These are phyloP conservation scores for Canavalia ensiformis DNA, from an alignment of 306 rosid species.

Conservation along the genomic window DNA sequence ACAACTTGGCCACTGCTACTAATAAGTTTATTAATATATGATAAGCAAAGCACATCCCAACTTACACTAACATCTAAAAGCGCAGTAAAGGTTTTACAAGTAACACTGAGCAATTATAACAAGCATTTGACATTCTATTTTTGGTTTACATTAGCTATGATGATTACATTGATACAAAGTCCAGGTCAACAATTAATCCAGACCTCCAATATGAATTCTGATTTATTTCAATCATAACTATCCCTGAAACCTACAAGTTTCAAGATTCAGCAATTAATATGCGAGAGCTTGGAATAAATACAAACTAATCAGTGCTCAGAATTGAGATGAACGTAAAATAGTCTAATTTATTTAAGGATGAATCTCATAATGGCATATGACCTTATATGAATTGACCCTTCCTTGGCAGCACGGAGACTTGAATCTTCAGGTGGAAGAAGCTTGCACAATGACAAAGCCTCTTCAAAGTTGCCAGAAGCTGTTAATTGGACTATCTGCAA, in stretches of 20 bases:
- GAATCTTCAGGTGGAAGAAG: conserved; percentile 98
- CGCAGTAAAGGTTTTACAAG: conserved; percentile 10
- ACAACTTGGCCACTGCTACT: not conserved
- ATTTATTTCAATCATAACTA: conserved; percentile 30
- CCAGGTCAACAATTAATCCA: conserved; percentile 33
- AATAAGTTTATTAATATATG: conserved; percentile 1
- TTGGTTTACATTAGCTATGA: conserved; percentile 6
- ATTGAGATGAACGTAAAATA: conserved; percentile 33
- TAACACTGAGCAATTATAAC: not conserved
- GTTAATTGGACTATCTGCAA: conserved; percentile 96
- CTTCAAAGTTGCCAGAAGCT: conserved; percentile 97
- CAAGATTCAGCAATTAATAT: not conserved
- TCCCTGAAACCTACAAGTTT: conserved; percentile 17
- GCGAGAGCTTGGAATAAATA: conserved; percentile 26
- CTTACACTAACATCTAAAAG: conserved; percentile 16
- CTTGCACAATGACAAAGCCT: conserved; percentile 98
- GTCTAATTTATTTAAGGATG: conserved; percentile 38
- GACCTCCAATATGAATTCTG: not conserved
- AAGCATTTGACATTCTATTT: conserved; percentile 24
- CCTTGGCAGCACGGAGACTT: conserved; percentile 94
- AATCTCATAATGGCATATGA: conserved; percentile 47
- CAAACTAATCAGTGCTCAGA: conserved; percentile 17
- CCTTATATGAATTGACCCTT: conserved; percentile 97
- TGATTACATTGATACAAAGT: conserved; percentile 35
- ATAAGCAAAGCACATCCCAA: conserved; percentile 2